phyloP scores from a whole-genome alignment of 2,329 filamentous ascomycete genomes.

The Pseudopithomyces maydicus region DNA sequence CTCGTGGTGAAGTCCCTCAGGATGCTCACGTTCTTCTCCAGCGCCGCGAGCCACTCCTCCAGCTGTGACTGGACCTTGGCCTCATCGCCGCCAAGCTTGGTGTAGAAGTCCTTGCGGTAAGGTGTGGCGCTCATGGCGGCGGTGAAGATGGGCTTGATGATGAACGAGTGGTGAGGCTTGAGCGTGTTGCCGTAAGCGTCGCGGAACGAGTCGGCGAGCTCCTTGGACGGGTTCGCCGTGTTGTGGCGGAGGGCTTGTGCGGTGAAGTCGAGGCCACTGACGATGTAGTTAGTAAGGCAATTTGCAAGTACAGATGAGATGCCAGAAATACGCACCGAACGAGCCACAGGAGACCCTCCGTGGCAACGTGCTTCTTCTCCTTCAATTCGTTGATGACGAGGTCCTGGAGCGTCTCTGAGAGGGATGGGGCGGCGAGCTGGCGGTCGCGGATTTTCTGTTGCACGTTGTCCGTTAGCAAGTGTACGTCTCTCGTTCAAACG shows the following conservation, averaged over 20 bases:
- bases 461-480: slow-evolving; percentile 1
- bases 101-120: slow-evolving; percentile 92
- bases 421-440: slow-evolving; percentile 74
- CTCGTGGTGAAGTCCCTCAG: slow-evolving; percentile 63
- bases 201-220: slow-evolving; percentile 87
- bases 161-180: slow-evolving; percentile 87
- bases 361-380: slow-evolving; percentile 83
- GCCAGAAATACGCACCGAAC: slow-evolving; percentile 67
- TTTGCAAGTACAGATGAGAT: too few species aligned
- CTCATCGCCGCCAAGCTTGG: slow-evolving; percentile 75
- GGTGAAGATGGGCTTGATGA: slow-evolving; percentile 90
- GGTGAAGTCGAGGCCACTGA: slow-evolving; percentile 91
- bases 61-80: slow-evolving; percentile 68
- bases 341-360: slow-evolving; percentile 91
- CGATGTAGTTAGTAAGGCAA: slow-evolving; percentile 14
- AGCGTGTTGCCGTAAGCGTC: slow-evolving; percentile 83
- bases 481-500: neutral
- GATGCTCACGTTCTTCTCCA: slow-evolving; percentile 80
- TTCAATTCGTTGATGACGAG: slow-evolving; percentile 88
- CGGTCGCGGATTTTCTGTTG: slow-evolving; percentile 84
- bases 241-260: slow-evolving; percentile 81
- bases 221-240: slow-evolving; percentile 68
- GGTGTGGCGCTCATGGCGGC: slow-evolving; percentile 92
- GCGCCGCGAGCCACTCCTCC: slow-evolving; percentile 71
- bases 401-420: slow-evolving; percentile 83